Percentiles rank a stretch among this genome's conserved stretches.
Evolutionary conservation across 768 basidiomycete genomes (phyloP).

Genomic region (Phallus indusiatus): DNA sequence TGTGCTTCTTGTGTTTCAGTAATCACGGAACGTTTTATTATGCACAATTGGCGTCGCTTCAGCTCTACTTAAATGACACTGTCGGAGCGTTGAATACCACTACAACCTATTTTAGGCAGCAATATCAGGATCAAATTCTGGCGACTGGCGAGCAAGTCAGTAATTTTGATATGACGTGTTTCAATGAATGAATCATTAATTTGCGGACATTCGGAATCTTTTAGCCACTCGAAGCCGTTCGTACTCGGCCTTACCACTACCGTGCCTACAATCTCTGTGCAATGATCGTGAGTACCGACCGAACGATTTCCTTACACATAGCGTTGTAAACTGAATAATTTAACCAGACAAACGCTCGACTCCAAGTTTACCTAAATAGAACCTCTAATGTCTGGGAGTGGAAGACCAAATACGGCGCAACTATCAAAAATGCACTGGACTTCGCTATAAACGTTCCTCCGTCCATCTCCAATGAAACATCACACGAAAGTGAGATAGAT

Average conservation of each 20-base stretch:
- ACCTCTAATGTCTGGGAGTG: conserved; percentile 17
- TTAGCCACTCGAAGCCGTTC: conserved; percentile 19
- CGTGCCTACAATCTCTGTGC: conserved; percentile 20
- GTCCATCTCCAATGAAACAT: conserved; percentile 3
- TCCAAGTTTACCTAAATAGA: conserved; percentile 17
- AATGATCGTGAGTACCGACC: neutral
- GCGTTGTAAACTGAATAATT: too few relatives aligned
- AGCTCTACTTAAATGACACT: conserved; percentile 16
- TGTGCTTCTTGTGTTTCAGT: conserved; percentile 7
- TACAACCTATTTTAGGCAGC: conserved; percentile 15
- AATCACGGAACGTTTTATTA: conserved; percentile 23
- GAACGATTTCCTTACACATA: neutral
- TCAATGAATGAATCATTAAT: neutral
- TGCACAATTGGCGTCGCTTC: conserved; percentile 17
- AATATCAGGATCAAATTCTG: conserved; percentile 18
- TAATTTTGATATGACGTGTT: neutral
- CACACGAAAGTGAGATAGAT: conserved; percentile 11
- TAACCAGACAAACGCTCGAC: conserved; percentile 17
- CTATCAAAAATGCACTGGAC: conserved; percentile 20
- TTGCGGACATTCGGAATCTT: neutral
- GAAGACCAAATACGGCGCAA: conserved; percentile 14
- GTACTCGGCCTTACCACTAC: conserved; percentile 23
- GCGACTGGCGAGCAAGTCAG: conserved; percentile 19
- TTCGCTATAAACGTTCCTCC: conserved; percentile 19
- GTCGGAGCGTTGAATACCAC: conserved; percentile 14